Percentiles rank a stretch among this genome's conserved stretches.
phyloP scores from a whole-genome alignment of 2,329 filamentous ascomycete species.

The Xylariaceae sp. region DNA sequence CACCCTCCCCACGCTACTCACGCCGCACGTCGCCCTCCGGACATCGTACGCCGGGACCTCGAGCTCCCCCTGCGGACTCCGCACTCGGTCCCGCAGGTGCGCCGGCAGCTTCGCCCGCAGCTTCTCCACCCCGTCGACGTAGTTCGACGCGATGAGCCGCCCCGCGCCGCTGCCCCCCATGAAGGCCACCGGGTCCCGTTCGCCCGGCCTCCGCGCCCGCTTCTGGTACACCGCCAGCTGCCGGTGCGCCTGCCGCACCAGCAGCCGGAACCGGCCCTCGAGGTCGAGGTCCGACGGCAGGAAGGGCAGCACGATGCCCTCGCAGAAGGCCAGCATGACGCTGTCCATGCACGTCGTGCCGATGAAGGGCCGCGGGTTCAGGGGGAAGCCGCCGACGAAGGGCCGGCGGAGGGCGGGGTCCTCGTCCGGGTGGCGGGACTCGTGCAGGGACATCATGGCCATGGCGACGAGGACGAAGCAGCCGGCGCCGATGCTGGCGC shows the following conservation, averaged over 20 bases:
- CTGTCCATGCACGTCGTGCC: slow-evolving; percentile 6
- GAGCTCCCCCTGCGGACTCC: not conserved
- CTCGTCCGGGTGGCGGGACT: slow-evolving; percentile 9
- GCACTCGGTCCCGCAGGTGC: not conserved
- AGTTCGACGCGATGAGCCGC: slow-evolving; percentile 13
- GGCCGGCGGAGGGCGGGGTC: slow-evolving; percentile 4
- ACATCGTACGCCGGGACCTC: slow-evolving; percentile 5
- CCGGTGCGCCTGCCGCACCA: slow-evolving; percentile 10
- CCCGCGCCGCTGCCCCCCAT: slow-evolving; percentile 9
- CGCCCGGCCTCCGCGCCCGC: not conserved
- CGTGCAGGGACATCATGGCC: slow-evolving; percentile 22
- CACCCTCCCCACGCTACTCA: slow-evolving; percentile 11
- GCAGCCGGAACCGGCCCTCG: slow-evolving; percentile 10
- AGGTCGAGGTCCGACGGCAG: slow-evolving; percentile 9
- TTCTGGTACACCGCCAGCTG: slow-evolving; percentile 13
- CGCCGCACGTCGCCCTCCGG: slow-evolving; percentile 7
- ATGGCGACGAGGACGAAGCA: slow-evolving; percentile 18
- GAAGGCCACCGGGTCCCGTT: slow-evolving; percentile 4
- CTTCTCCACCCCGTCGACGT: slow-evolving; percentile 12
- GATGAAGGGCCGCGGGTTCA: slow-evolving; percentile 13
- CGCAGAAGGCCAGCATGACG: slow-evolving; percentile 12
- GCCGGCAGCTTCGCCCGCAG: slow-evolving; percentile 6
- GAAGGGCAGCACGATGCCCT: slow-evolving; percentile 12
- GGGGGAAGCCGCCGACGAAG: slow-evolving; percentile 12
- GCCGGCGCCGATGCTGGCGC: slow-evolving; percentile 20